Conservation (phyloP, 1,284 basidiomycete genomes). For the Naganishia albida region DNA sequence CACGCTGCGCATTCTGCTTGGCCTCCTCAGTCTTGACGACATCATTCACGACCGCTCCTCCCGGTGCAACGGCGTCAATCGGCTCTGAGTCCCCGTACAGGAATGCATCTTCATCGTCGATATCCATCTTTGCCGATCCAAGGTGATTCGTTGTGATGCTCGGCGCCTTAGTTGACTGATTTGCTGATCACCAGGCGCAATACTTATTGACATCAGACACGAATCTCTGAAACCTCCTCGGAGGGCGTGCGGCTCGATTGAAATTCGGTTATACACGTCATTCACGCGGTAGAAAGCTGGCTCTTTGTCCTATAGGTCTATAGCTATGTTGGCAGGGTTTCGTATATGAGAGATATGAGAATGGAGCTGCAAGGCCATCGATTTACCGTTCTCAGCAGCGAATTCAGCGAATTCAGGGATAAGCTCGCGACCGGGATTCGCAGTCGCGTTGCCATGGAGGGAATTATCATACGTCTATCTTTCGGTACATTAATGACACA, state of each 20-base stretch:
- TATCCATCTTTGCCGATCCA: conserved; percentile 21
- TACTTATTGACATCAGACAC: not conserved
- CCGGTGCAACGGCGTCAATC: conserved; percentile 12
- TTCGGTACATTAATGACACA: too few species aligned
- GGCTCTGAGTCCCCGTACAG: conserved; percentile 35
- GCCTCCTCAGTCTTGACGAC: conserved; percentile 24
- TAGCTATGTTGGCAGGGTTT: too few species aligned
- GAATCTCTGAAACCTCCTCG: too few species aligned
- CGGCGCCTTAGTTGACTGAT: not conserved
- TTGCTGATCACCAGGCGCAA: not conserved
- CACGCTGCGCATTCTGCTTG: conserved; percentile 12
- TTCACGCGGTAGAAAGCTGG: not conserved
- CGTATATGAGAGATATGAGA: too few species aligned
- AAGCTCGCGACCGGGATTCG: too few species aligned
- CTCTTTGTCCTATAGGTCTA: too few species aligned
- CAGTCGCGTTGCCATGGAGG: too few species aligned
- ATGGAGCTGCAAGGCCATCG: too few species aligned
- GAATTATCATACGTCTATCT: too few species aligned
- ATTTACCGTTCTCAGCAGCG: too few species aligned
- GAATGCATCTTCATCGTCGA: conserved; percentile 35
- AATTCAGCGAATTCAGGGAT: too few species aligned
- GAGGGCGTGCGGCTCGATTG: not conserved
- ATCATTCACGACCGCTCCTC: conserved; percentile 12
- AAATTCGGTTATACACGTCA: not conserved
- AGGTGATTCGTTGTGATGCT: too few species aligned